Conservation (phyloP, 768 basidiomycete species). For the Boletus sensibilis region DNA sequence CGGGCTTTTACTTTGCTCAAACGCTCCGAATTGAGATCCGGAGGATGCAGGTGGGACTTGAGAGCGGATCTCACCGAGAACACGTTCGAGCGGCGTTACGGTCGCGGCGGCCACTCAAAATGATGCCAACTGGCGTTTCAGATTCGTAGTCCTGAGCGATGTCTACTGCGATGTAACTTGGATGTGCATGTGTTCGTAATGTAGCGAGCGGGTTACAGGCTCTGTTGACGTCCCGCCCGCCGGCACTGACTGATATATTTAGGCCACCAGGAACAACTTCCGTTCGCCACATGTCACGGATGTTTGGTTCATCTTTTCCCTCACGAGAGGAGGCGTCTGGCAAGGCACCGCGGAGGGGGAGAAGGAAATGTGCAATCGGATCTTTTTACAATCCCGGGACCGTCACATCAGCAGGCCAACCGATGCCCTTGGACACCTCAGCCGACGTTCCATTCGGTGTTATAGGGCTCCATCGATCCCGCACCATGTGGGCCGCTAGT, state of each 20-base stretch:
- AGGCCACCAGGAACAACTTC: slow-evolving; percentile 1
- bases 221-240: neutral
- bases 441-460: neutral
- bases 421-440: neutral
- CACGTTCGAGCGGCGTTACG: slow-evolving; percentile 23
- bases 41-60: slow-evolving; percentile 17
- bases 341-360: neutral
- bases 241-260: neutral
- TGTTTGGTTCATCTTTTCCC: neutral
- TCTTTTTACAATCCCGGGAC: slow-evolving; percentile 16
- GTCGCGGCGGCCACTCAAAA: neutral
- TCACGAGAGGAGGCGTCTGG: neutral
- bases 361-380: neutral
- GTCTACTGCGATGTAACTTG: slow-evolving; percentile 12
- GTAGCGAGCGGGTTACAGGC: neutral
- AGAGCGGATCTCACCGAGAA: slow-evolving; percentile 29
- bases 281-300: slow-evolving; percentile 7
- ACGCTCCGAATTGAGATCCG: slow-evolving; percentile 26
- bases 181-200: neutral
- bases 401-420: slow-evolving; percentile 8
- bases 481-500: slow-evolving; percentile 22
- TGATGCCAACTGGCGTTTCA: slow-evolving; percentile 21
- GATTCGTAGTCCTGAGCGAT: neutral
- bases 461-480: slow-evolving; percentile 14
- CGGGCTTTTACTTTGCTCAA: slow-evolving; percentile 22